Conservation (phyloP, 768 basidiomycete species). For the Calocybe gangraenosa region DNA sequence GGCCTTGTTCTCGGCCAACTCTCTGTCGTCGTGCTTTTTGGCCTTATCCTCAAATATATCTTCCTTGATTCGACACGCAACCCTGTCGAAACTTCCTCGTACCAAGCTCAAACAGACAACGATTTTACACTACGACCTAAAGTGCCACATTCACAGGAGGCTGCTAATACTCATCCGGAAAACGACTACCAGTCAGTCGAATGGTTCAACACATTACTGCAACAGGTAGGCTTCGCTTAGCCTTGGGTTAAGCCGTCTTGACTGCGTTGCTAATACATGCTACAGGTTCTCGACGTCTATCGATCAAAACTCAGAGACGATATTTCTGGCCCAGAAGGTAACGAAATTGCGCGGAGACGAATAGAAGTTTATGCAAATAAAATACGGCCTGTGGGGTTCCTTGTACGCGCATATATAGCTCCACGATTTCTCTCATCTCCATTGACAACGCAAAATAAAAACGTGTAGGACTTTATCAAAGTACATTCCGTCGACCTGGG, state of each 20-base stretch:
- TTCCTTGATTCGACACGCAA: conserved; percentile 79
- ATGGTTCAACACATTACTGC: conserved; percentile 87
- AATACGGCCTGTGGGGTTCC: conserved; percentile 62
- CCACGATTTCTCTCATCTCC: conserved; percentile 1
- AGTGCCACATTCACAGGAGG: conserved; percentile 18
- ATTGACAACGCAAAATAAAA: conserved; percentile 3
- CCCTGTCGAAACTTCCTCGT: conserved; percentile 51
- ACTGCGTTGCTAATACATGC: neutral
- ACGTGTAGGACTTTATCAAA: conserved; percentile 71
- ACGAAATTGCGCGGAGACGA: conserved; percentile 75
- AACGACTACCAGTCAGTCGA: conserved; percentile 66
- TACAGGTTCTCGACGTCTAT: conserved; percentile 67
- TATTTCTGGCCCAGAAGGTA: conserved; percentile 65
- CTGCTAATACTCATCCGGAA: conserved; percentile 21
- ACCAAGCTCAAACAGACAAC: conserved; percentile 54
- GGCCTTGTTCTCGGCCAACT: conserved; percentile 91
- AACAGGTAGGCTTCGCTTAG: conserved; percentile 63
- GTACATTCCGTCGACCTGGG: conserved; percentile 86
- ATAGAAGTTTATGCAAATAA: conserved; percentile 82
- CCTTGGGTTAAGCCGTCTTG: neutral
- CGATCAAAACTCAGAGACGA: conserved; percentile 73
- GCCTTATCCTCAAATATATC: conserved; percentile 87
- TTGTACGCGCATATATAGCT: conserved; percentile 53
- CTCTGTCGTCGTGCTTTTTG: conserved; percentile 75
- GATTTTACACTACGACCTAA: conserved; percentile 39